Evolutionary conservation across 2,329 filamentous ascomycete species (phyloP).

Genomic region (Sporothrix humicola): DNA sequence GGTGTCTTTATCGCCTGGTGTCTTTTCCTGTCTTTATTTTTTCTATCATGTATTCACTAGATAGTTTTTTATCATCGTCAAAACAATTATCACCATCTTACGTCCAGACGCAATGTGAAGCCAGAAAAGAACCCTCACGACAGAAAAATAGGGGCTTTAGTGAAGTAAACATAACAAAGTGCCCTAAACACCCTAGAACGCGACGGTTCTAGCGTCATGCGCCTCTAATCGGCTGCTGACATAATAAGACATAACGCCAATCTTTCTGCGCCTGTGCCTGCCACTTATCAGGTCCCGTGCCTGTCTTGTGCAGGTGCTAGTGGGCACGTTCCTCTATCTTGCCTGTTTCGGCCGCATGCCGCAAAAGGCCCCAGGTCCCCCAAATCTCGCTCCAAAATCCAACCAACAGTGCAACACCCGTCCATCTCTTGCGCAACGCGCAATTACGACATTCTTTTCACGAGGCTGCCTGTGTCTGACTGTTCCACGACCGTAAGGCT

Average conservation of each 20-base stretch:
- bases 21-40: too few species aligned
- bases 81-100: too few species aligned
- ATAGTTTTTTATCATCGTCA: too few species aligned
- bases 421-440: constrained; percentile 22
- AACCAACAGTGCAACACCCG: constrained; percentile 9
- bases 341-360: constrained; percentile 27
- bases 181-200: neutral
- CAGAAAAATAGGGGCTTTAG: neutral
- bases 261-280: neutral
- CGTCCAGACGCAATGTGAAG: too few species aligned
- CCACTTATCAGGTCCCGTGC: constrained; percentile 19
- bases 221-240: constrained; percentile 14
- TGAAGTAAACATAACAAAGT: constrained; percentile 7
- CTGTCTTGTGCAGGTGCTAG: constrained; percentile 10
- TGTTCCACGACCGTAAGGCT: neutral
- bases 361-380: neutral
- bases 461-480: neutral
- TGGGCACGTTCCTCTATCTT: constrained; percentile 23
- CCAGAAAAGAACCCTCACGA: neutral
- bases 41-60: too few species aligned
- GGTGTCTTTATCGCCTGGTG: too few species aligned
- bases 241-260: neutral
- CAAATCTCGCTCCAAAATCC: constrained; percentile 2
- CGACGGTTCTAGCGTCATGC: neutral
- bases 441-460: neutral